A percentile compares a stretch with the other conserved stretches of the same genome.
phyloP scores from a whole-genome alignment of 495 filamentous ascomycete genomes.

The Lophiostoma macrostomum region DNA sequence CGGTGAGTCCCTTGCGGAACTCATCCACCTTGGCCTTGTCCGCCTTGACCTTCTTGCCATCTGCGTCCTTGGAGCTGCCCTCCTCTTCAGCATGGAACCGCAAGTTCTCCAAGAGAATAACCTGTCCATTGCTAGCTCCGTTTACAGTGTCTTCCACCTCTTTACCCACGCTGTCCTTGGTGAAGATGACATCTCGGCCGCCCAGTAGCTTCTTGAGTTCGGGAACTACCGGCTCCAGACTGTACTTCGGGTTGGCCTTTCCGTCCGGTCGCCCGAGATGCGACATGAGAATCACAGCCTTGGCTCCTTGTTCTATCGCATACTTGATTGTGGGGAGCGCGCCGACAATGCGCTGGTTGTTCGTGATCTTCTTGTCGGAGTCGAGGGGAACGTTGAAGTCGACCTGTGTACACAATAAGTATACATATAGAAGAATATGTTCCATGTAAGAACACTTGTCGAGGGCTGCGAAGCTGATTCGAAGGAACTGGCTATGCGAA shows the following conservation, averaged over 20 bases:
- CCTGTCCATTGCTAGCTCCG: slow-evolving; percentile 75
- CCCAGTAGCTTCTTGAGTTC: slow-evolving; percentile 89
- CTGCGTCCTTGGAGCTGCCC: slow-evolving; percentile 83
- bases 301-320: slow-evolving; percentile 89
- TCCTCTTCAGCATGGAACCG: slow-evolving; percentile 98
- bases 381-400: slow-evolving; percentile 99
- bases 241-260: slow-evolving; percentile 86
- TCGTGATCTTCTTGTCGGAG: slow-evolving; percentile 85
- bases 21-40: slow-evolving; percentile 86
- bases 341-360: slow-evolving; percentile 96
- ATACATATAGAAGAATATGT: too few relatives aligned
- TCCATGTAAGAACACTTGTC: too few relatives aligned
- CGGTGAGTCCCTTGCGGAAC: slow-evolving; percentile 93
- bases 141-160: slow-evolving; percentile 87
- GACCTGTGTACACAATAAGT: too few relatives aligned
- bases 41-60: slow-evolving; percentile 97
- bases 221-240: slow-evolving; percentile 83
- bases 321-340: slow-evolving; percentile 98
- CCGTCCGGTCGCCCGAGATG: slow-evolving; percentile 96
- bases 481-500: too few relatives aligned
- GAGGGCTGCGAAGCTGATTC: too few relatives aligned
- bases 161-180: slow-evolving; percentile 84
- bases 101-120: slow-evolving; percentile 94
- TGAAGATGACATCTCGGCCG: slow-evolving; percentile 76
- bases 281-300: slow-evolving; percentile 96